phyloP scores from a whole-genome alignment of 331 rosid species.

The Dryas integrifolia region DNA sequence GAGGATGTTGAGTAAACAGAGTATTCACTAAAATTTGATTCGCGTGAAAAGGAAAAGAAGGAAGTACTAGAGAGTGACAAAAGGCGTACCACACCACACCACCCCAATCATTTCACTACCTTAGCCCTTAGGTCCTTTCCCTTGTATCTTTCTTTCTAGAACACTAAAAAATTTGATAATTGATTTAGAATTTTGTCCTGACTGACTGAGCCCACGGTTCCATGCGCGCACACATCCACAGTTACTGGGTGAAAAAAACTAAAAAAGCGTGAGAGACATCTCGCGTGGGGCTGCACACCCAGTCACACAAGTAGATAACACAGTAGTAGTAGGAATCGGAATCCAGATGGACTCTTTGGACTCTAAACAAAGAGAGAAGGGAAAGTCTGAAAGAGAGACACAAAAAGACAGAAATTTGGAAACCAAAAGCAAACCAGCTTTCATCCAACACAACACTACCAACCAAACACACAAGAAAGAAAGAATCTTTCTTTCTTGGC shows the following conservation, averaged over 20 bases:
- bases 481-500: constrained; percentile 12
- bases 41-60: too few species aligned
- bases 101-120: neutral
- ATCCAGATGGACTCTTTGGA: constrained; percentile 2
- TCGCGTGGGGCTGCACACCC: constrained; percentile 20
- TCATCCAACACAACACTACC: constrained; percentile 30
- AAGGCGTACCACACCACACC: neutral
- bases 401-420: constrained; percentile 24
- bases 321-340: constrained; percentile 7
- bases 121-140: neutral
- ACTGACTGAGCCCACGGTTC: neutral
- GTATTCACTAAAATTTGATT: too few species aligned
- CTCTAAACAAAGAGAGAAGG: neutral
- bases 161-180: neutral
- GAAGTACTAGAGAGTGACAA: neutral
- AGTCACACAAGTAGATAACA: neutral
- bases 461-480: constrained; percentile 12
- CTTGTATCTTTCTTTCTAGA: neutral
- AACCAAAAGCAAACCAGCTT: constrained; percentile 47
- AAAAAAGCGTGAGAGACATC: neutral
- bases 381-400: neutral
- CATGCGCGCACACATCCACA: constrained; percentile 8
- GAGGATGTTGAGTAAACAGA: too few species aligned
- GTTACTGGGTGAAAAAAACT: constrained; percentile 1
- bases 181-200: neutral